Evolutionary conservation across 2,329 filamentous ascomycete species (phyloP), one percentile per base, ranked within the genome.

Genomic region (Cladosporium sphaerospermum): DNA sequence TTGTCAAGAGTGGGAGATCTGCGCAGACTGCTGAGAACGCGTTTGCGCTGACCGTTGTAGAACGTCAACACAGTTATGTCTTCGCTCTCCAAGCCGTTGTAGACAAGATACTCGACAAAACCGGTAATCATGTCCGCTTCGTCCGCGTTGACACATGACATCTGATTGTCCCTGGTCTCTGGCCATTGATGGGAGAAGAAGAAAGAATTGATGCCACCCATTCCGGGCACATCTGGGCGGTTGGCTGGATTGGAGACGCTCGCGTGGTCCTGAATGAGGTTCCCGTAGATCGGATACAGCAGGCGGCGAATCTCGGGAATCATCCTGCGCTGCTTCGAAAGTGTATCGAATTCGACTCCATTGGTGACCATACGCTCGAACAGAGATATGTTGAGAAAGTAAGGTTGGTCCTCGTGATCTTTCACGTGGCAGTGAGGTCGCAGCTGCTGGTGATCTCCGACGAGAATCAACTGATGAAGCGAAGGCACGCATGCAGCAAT

Each of bases 1-100:
- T 51, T 48, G 7, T 52, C 28, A 13, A 64, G 55, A 10, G 37
- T 44, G 9, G 48, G 23, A 9, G 53, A 50, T 18, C 51, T 46
- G 9, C 70, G 67, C 3, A 85, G 67, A 5, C 71, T 67, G 11
- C 72, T 74, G 0, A 83, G 61, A 2, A 96, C 76, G 2, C 77
- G 71, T 59, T 85, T 86, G 42, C 85, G 78, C 64, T 96, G 91
- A 0, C 88, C 90, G 41, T 88, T 89, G 73, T 96, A 96, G 64
- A 93, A 96, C 0, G 89, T 92, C 46, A 96, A 69, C 3, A 96
- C 74, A 0, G 89, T 95, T 53, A 96, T 90, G 5, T 84, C 75
- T 0, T 71, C 66, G 0, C 78, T 66, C 0, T 71, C 61, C 1
- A 85, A 71, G 0, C 84, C 84, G 57, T 91, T 92, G 54, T 82